Evolutionary conservation across 257 asterid genomes (phyloP), one percentile per base, ranked within the genome.

Genomic region (Voacanga thouarsii): DNA sequence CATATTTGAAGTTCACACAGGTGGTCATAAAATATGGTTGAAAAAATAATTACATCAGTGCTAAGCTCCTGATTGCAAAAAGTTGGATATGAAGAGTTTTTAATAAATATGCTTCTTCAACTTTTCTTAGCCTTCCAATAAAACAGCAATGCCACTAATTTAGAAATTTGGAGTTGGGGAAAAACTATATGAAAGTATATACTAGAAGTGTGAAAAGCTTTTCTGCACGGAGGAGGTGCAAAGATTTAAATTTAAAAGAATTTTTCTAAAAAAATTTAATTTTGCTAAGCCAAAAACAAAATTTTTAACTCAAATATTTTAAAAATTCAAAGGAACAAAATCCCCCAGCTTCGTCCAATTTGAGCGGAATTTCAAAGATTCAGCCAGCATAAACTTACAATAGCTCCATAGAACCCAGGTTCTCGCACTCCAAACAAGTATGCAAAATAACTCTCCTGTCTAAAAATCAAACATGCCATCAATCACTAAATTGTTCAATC

Each of bases 371-470:
- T 63, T 19, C 12, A 75, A 80, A 76, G 43, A 30, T 57, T 5
- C 33, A 28, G 63, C 56, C 43, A 57, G 2, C 21, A 56, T 14
- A 28, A 86, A 87, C 99, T 95, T 86, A 95, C 99, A 78, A 95
- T 84, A 85, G 99, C 96, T 81, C 97, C 98, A 85, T 89, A 95
- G 84, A 92, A 95, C 51, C 93, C 99, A 71, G 98, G 99, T 84
- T 93, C 99, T 82, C 79, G 87, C 83, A 95, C 99, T 84, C 99
- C 99, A 86, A 92, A 95, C 88, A 93, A 87, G 93, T 95, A 95
- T 23, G 97, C 94, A 68, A 95, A 95, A 80, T 95, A 95, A 86
- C 99, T 95, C 86, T 95, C 99, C 97, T 95, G 96, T 77, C 99
- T 95, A 78, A 55, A 78, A 55, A 82, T 79, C 75, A 81, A 73